Evolutionary conservation across 192 early-diverging fungal genomes (phyloP).

Genomic region (Coemansia sp.): DNA sequence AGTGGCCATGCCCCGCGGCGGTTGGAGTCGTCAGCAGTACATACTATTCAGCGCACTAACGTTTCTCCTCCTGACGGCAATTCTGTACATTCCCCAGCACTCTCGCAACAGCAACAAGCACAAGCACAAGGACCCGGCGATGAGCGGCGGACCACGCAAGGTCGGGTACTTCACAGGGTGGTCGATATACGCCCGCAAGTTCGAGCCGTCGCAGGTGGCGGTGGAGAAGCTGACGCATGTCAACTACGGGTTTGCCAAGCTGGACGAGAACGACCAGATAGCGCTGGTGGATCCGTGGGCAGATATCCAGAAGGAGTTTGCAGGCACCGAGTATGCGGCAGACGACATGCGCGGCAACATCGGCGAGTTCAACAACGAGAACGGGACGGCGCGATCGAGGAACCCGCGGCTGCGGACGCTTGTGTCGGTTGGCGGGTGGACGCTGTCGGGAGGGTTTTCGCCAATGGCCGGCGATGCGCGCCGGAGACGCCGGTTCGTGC

Average conservation of each 20-base stretch:
- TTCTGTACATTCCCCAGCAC: constrained; percentile 28
- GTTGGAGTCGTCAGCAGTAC: constrained; percentile 11
- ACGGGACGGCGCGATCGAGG: constrained; percentile 49
- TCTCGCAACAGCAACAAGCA: neutral
- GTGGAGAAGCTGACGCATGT: constrained; percentile 75
- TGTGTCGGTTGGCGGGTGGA: constrained; percentile 81
- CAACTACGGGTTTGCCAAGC: constrained; percentile 79
- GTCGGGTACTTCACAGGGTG: constrained; percentile 58
- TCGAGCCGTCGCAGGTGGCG: constrained; percentile 62
- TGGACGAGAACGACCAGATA: constrained; percentile 61
- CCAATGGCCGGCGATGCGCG: constrained; percentile 56
- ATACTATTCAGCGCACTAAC: constrained; percentile 14
- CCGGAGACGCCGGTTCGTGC: constrained; percentile 63
- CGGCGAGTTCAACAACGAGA: constrained; percentile 62
- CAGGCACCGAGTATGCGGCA: constrained; percentile 48
- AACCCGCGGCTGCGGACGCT: constrained; percentile 70
- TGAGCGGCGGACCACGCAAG: constrained; percentile 40
- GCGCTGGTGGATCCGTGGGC: constrained; percentile 76
- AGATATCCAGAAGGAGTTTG: constrained; percentile 69
- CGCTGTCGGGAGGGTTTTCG: constrained; percentile 72
- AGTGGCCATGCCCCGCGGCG: neutral
- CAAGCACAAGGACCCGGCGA: neutral
- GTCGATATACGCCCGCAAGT: constrained; percentile 74
- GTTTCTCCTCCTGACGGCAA: constrained; percentile 18
- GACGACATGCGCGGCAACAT: constrained; percentile 67